These are phyloP conservation scores for Wallacemonas sp. DNA, from an alignment of 208 protist species.

Conservation along the genomic window DNA sequence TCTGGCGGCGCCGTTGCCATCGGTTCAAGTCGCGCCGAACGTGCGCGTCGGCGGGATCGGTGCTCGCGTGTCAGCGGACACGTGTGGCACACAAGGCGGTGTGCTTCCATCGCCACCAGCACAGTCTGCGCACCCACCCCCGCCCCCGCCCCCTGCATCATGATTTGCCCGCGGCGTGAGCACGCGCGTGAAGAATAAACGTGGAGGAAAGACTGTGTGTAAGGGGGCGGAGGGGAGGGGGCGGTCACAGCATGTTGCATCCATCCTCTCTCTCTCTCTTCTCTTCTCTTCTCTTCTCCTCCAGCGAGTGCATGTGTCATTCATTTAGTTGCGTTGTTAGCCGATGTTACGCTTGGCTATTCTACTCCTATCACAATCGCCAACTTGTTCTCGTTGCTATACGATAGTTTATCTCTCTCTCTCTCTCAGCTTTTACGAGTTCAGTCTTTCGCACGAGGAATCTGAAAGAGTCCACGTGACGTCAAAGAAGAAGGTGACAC, in stretches of 20 bases:
- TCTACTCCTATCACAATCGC: too few relatives aligned
- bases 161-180: too few relatives aligned
- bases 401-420: not conserved
- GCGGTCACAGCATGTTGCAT: too few relatives aligned
- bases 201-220: too few relatives aligned
- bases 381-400: not conserved
- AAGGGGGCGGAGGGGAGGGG: too few relatives aligned
- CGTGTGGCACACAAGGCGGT: not conserved
- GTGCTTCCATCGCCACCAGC: conserved; percentile 8
- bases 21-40: conserved; percentile 27
- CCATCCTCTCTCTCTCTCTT: conserved; percentile 11
- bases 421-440: conserved; percentile 7
- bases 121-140: too few relatives aligned
- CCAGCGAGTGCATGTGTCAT: not conserved
- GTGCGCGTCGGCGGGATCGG: conserved; percentile 55
- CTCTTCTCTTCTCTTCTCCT: conserved; percentile 19
- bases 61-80: not conserved
- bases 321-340: too few relatives aligned
- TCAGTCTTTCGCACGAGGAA: not conserved
- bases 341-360: too few relatives aligned
- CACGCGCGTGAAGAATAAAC: too few relatives aligned
- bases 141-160: too few relatives aligned
- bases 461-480: too few relatives aligned
- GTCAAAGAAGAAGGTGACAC: too few relatives aligned
- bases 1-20: conserved; percentile 28